These are phyloP conservation scores for Monilinia fructigena DNA, from an alignment of 2,329 filamentous ascomycete species.

Conservation along the genomic window DNA sequence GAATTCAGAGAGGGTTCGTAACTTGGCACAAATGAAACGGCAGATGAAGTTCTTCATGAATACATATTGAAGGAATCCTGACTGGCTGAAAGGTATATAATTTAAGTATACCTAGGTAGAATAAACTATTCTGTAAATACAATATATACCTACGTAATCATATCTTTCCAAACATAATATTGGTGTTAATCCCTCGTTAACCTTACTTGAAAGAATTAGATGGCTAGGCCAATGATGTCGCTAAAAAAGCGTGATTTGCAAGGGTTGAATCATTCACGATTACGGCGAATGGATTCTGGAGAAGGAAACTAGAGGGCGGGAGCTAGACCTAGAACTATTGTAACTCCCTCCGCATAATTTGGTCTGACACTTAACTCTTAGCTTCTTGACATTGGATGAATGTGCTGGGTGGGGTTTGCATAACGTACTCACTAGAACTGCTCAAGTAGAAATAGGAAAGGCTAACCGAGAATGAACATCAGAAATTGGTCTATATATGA, in stretches of 20 bases:
- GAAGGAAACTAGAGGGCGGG: too few species aligned
- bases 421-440: too few species aligned
- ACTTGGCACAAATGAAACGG: not conserved
- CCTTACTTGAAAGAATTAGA: not conserved
- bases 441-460: too few species aligned
- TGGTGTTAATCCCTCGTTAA: conserved; percentile 1
- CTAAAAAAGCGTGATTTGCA: not conserved
- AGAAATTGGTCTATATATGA: too few species aligned
- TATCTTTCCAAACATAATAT: not conserved
- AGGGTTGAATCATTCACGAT: not conserved
- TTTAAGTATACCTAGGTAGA: not conserved
- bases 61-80: not conserved
- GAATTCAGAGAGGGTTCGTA: not conserved
- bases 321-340: too few species aligned
- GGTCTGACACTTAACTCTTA: too few species aligned
- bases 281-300: too few species aligned
- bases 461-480: too few species aligned
- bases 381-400: too few species aligned
- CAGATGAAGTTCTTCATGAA: not conserved
- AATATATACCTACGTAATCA: not conserved
- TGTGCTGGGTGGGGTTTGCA: too few species aligned
- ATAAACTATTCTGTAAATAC: not conserved
- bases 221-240: conserved; percentile 9
- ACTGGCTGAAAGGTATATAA: not conserved
- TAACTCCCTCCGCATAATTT: too few species aligned